A percentile compares a stretch with the other conserved stretches of the same genome.
Conservation (phyloP, 2,329 filamentous ascomycete species). For the Venturiaceae sp. region DNA sequence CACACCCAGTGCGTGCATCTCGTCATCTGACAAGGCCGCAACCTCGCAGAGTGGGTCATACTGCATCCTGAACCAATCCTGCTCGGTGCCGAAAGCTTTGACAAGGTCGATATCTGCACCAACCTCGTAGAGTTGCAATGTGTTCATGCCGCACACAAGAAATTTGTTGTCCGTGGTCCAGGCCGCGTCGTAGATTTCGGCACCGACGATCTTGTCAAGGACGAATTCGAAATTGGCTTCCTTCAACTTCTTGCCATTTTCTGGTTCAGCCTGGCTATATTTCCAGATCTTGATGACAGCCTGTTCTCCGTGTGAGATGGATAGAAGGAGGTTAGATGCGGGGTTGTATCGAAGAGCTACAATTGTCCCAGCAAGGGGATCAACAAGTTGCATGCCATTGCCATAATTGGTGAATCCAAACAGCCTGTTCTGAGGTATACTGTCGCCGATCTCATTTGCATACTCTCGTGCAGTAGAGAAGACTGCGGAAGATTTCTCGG, state of each 20-base stretch:
- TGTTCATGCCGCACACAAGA: conserved; percentile 31
- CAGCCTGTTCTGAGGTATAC: conserved; percentile 1
- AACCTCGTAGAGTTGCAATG: conserved; percentile 28
- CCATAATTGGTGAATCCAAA: conserved; percentile 3
- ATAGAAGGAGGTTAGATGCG: conserved; percentile 16
- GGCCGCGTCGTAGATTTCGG: conserved; percentile 28
- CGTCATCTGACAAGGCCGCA: conserved; percentile 22
- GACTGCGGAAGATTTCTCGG: neutral
- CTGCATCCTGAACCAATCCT: conserved; percentile 18
- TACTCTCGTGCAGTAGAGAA: neutral
- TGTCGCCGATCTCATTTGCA: neutral
- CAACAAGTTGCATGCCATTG: conserved; percentile 2
- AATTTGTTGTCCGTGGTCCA: conserved; percentile 34
- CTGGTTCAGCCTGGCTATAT: conserved; percentile 6
- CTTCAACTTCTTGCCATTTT: neutral
- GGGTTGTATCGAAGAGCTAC: conserved; percentile 1
- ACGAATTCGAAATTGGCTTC: conserved; percentile 4
- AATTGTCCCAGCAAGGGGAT: conserved; percentile 1
- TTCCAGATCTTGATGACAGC: conserved; percentile 29
- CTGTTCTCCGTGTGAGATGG: conserved; percentile 14
- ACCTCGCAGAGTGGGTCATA: conserved; percentile 30
- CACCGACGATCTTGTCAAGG: conserved; percentile 10
- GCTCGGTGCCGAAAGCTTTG: conserved; percentile 12
- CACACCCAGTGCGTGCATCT: conserved; percentile 14
- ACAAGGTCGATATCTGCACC: conserved; percentile 6